Evolutionary conservation across 148 eudicot genomes (phyloP), one percentile per base, ranked within the genome.

Genomic region (Nyssa sinensis): DNA sequence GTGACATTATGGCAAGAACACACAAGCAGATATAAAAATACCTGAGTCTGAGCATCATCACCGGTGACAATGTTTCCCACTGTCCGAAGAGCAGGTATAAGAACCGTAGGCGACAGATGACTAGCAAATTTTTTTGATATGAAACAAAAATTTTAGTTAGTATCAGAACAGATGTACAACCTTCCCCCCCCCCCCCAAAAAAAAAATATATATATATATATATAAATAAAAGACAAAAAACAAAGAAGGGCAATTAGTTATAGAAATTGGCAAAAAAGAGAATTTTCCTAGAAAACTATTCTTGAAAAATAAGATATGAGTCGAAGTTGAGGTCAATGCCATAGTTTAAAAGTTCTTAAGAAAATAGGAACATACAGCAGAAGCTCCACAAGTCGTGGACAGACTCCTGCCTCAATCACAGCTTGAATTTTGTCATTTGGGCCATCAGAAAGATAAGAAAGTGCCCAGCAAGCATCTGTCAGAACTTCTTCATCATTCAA

Each of bases 391-490:
- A 94, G 93, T 74, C 97, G 88, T 70, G 81, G 87, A 73, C 95
- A 94, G 61, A 91, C 97, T 72, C 93, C 91, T 62, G 95, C 91
- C 44, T 94, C 95, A 84, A 91, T 91, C 62, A 94, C 98, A 34
- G 97, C 90, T 85, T 94, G 98, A 77, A 91, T 94, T 90, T 87
- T 91, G 74, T 94, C 97, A 87, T 94, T 94, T 57, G 95, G 88
- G 12, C 98, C 98, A 78, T 94, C 95, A 63, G 97, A 94, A 74
- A 91, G 91, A 88, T 91, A 94, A 47, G 98, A 93, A 59, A 93
- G 98, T 51, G 97, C 98, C 97, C 98, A 93, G 75, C 94, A 91
- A 47, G 98, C 93, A 87, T 91, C 97, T 30, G 97, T 94, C 34
- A 94, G 77, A 71, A 94, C 98, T 85, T 94, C 98, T 78, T 90